These are phyloP conservation scores for Fragilariopsis cylindrus DNA, from an alignment of 108 stramenopile species.

Conservation along the genomic window DNA sequence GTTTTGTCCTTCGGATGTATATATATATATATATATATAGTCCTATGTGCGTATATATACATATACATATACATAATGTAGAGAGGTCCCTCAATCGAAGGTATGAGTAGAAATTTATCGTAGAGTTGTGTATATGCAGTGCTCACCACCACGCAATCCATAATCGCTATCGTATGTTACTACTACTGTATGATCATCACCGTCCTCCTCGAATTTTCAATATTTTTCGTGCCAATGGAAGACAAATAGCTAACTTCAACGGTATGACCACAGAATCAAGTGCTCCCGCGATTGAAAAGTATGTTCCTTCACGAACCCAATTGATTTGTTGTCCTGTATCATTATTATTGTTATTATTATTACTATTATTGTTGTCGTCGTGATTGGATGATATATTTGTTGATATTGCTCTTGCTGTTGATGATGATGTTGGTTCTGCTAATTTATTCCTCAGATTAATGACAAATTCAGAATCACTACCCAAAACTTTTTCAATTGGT, in stretches of 20 bases:
- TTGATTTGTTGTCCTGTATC: neutral
- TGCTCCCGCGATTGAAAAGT: constrained; percentile 4
- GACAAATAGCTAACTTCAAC: constrained; percentile 6
- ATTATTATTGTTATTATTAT: neutral
- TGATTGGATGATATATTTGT: too few relatives aligned
- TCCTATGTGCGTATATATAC: too few relatives aligned
- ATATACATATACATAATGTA: too few relatives aligned
- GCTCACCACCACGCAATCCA: too few relatives aligned
- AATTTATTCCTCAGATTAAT: neutral
- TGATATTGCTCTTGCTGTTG: too few relatives aligned
- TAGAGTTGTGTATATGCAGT: too few relatives aligned
- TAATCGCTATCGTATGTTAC: too few relatives aligned
- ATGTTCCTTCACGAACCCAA: constrained; percentile 18
- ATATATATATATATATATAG: too few relatives aligned
- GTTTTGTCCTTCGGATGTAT: too few relatives aligned
- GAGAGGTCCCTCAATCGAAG: too few relatives aligned
- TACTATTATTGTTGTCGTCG: neutral
- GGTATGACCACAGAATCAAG: constrained; percentile 14
- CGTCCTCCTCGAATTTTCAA: constrained; percentile 12
- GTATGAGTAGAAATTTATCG: too few relatives aligned
- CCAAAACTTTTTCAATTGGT: constrained; percentile 7
- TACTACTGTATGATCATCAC: neutral
- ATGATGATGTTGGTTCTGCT: neutral
- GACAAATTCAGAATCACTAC: constrained; percentile 7
- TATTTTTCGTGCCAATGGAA: constrained; percentile 11